Conservation (phyloP, 768 basidiomycete genomes). For the Mrakia blollopis region DNA sequence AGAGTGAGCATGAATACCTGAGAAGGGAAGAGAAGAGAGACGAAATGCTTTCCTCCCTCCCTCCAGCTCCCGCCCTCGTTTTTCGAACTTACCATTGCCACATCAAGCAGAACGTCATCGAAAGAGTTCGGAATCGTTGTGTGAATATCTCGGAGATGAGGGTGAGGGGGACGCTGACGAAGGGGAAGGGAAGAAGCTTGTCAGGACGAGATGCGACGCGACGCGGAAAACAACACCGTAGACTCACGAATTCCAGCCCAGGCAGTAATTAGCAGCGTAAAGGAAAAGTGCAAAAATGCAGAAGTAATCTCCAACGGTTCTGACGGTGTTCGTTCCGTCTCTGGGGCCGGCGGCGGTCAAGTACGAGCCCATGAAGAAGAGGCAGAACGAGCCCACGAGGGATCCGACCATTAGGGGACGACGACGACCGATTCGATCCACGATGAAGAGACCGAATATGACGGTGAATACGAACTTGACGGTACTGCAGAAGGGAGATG, state of each 20-base stretch:
- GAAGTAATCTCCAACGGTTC: conserved; percentile 9
- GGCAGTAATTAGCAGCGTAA: conserved; percentile 1
- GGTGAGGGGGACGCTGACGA: conserved; percentile 13
- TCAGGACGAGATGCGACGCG: too few species aligned
- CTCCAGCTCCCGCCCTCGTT: too few species aligned
- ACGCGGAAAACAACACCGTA: too few species aligned
- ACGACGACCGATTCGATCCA: conserved; percentile 50
- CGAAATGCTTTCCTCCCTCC: too few species aligned
- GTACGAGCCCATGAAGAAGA: conserved; percentile 49
- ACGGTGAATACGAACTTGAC: conserved; percentile 46
- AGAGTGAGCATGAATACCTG: neutral
- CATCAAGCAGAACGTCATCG: conserved; percentile 29
- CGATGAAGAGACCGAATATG: conserved; percentile 48
- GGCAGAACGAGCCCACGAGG: conserved; percentile 46
- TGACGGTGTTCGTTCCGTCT: neutral
- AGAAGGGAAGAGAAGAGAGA: neutral
- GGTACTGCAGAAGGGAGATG: conserved; percentile 38
- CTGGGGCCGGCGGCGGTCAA: conserved; percentile 5
- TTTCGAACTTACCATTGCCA: neutral
- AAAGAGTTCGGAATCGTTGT: conserved; percentile 32
- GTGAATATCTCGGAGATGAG: conserved; percentile 37
- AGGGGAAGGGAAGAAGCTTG: too few species aligned
- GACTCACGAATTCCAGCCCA: conserved; percentile 22
- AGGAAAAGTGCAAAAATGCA: conserved; percentile 16
- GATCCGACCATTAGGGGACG: conserved; percentile 49